Evolutionary conservation across 495 filamentous ascomycete genomes (phyloP).

Genomic region (Neurospora sp.): DNA sequence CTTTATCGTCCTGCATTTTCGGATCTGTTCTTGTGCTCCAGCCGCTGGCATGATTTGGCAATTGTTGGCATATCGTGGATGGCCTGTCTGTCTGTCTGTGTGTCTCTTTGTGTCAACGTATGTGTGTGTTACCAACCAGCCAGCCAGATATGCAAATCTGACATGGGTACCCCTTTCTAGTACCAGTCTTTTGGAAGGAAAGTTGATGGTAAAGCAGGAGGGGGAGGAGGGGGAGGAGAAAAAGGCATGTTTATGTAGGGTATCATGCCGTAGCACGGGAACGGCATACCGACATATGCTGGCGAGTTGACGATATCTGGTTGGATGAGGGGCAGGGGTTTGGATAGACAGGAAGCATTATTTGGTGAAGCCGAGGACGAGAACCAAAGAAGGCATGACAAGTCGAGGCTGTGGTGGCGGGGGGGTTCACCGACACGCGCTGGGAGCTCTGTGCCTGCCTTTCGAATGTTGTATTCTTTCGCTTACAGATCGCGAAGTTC

Average conservation of each 20-base stretch:
- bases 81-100: neutral
- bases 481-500: too few relatives aligned
- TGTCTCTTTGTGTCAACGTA: neutral
- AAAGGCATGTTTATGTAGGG: neutral
- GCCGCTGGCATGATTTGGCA: neutral
- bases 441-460: too few relatives aligned
- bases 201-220: neutral
- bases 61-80: neutral
- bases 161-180: neutral
- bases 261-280: neutral
- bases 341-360: neutral
- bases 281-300: neutral
- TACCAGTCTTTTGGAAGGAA: neutral
- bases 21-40: neutral
- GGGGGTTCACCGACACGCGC: too few relatives aligned
- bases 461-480: too few relatives aligned
- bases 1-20: slow-evolving; percentile 3
- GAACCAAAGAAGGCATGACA: neutral
- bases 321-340: neutral
- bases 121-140: neutral
- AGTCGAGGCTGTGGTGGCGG: too few relatives aligned
- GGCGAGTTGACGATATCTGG: neutral
- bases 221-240: neutral
- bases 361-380: neutral
- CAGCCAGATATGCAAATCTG: neutral